A percentile compares a stretch with the other conserved stretches of the same genome.
Conservation (phyloP, 2,329 filamentous ascomycete genomes). For the Paecilomyces sp. region DNA sequence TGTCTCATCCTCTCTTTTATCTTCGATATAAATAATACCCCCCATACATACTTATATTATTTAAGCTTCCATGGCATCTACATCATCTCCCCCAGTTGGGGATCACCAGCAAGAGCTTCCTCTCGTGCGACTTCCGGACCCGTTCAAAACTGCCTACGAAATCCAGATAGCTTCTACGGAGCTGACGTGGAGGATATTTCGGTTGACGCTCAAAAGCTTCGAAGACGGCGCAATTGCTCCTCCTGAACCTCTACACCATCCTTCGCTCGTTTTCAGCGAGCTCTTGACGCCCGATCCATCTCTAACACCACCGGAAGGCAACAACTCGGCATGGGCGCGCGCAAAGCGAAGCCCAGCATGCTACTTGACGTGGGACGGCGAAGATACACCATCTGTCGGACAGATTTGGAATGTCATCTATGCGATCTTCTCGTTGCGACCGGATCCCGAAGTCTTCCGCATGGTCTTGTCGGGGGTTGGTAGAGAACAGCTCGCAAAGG, state of each 20-base stretch:
- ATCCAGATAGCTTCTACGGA: conserved; percentile 9
- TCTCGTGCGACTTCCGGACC: conserved; percentile 13
- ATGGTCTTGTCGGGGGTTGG: background rate
- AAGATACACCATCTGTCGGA: conserved; percentile 20
- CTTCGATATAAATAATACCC: too few relatives aligned
- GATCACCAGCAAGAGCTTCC: conserved; percentile 6
- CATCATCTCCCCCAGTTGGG: background rate
- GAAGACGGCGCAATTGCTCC: conserved; percentile 10
- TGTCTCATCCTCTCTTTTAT: too few relatives aligned
- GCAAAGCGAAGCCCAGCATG: conserved; percentile 22
- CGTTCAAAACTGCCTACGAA: conserved; percentile 14
- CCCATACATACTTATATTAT: background rate
- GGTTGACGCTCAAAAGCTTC: conserved; percentile 6
- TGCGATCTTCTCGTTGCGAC: conserved; percentile 22
- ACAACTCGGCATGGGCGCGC: conserved; percentile 35
- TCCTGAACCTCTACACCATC: conserved; percentile 20
- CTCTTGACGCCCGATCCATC: conserved; percentile 13
- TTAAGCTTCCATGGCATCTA: background rate
- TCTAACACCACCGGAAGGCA: conserved; percentile 14
- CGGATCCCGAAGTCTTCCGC: background rate
- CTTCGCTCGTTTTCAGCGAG: conserved; percentile 22
- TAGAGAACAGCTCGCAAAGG: background rate
- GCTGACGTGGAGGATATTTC: background rate
- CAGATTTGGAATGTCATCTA: conserved; percentile 36
- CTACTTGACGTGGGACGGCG: conserved; percentile 24